A percentile compares a stretch with the other conserved stretches of the same genome.
These are phyloP conservation scores for Chlamydomonas sp. DNA, from an alignment of 139 green algal genomes.

Conservation along the genomic window DNA sequence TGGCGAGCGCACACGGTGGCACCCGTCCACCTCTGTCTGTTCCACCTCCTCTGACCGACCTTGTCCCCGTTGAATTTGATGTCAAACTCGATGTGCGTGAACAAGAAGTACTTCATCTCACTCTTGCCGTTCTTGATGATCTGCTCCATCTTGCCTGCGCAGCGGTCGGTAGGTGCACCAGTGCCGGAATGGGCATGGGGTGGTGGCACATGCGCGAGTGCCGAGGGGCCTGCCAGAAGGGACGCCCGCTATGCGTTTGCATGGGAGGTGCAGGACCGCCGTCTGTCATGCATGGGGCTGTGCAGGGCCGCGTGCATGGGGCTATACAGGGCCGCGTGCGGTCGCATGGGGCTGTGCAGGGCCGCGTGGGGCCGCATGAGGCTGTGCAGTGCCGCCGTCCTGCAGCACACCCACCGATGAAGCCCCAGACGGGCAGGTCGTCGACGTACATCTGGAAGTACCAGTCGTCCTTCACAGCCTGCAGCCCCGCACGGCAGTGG, in stretches of 20 bases:
- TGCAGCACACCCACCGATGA: too few species aligned
- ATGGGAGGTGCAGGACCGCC: too few species aligned
- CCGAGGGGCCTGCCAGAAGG: not conserved
- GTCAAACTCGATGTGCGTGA: constrained; percentile 88
- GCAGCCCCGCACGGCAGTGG: constrained; percentile 8
- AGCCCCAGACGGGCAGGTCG: constrained; percentile 93
- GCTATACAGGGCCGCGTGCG: too few species aligned
- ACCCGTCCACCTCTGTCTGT: too few species aligned
- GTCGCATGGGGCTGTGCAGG: too few species aligned
- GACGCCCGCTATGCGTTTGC: not conserved
- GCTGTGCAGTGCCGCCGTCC: constrained; percentile 51
- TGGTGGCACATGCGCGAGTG: not conserved
- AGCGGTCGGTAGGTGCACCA: not conserved
- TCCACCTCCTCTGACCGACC: too few species aligned
- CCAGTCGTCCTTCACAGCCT: constrained; percentile 58
- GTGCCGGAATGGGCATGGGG: not conserved
- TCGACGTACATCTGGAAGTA: constrained; percentile 85
- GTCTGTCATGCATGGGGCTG: too few species aligned
- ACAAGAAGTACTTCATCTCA: constrained; percentile 53
- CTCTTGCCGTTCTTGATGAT: constrained; percentile 29
- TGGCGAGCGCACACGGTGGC: too few species aligned
- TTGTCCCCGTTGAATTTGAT: constrained; percentile 71
- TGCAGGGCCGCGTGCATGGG: too few species aligned
- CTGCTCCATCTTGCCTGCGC: constrained; percentile 59
- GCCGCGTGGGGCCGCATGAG: too few species aligned